Percentiles rank a stretch among this genome's conserved stretches.
Evolutionary conservation across 2,329 filamentous ascomycete species (phyloP).

Genomic region (Blastomyces percursus): DNA sequence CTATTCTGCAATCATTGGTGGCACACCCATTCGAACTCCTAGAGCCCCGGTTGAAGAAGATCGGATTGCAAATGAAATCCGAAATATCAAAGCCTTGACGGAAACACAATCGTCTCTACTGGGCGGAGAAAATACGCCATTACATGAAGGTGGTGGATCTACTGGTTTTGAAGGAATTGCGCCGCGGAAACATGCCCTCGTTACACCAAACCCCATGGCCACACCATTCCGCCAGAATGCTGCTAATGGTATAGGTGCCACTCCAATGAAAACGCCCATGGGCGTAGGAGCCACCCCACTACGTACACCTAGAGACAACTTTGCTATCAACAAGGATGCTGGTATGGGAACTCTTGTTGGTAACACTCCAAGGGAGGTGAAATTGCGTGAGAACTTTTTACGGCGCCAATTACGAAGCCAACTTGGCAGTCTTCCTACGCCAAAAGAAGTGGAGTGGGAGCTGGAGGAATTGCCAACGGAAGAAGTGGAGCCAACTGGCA

Average conservation of each 20-base stretch:
- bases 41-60: constrained; percentile 87
- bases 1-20: constrained; percentile 69
- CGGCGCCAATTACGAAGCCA: constrained; percentile 53
- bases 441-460: constrained; percentile 90
- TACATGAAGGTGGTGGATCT: constrained; percentile 69
- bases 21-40: constrained; percentile 83
- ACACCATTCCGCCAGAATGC: constrained; percentile 62
- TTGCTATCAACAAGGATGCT: constrained; percentile 67
- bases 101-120: constrained; percentile 88
- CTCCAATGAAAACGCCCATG: constrained; percentile 47
- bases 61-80: constrained; percentile 90
- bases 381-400: constrained; percentile 56
- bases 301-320: constrained; percentile 77
- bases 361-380: constrained; percentile 67
- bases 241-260: constrained; percentile 54
- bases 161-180: constrained; percentile 81
- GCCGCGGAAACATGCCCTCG: constrained; percentile 65
- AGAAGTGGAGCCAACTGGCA: constrained; percentile 46
- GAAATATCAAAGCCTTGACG: constrained; percentile 82
- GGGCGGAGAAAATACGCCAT: constrained; percentile 84
- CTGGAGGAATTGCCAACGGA: constrained; percentile 77
- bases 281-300: constrained; percentile 70
- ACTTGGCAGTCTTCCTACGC: constrained; percentile 75
- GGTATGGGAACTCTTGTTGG: constrained; percentile 55
- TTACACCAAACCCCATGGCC: constrained; percentile 93